Percentiles rank a stretch among this genome's conserved stretches.
Conservation (phyloP, 2,329 filamentous ascomycete genomes). For the Colletotrichum zoysiae region DNA sequence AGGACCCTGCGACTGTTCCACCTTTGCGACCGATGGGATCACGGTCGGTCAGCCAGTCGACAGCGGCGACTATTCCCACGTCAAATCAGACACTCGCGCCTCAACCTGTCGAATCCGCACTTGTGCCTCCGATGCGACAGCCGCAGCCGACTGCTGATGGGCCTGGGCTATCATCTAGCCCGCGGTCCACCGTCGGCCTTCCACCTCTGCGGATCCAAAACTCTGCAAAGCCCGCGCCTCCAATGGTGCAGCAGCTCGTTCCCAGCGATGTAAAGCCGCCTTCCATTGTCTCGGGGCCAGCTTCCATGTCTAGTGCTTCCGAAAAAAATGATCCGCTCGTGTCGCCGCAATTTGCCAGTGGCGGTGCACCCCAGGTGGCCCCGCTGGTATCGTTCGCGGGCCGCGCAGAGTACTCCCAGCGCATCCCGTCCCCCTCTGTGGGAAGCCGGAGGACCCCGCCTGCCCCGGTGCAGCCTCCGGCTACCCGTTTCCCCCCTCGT, state of each 20-base stretch:
- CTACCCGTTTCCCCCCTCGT: slow-evolving; percentile 66
- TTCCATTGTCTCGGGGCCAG: slow-evolving; percentile 14
- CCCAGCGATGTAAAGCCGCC: slow-evolving; percentile 33
- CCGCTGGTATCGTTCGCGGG: slow-evolving; percentile 24
- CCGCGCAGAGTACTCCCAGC: slow-evolving; percentile 27
- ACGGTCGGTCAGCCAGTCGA: slow-evolving; percentile 51
- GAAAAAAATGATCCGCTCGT: slow-evolving; percentile 44
- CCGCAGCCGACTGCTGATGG: slow-evolving; percentile 23
- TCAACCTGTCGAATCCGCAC: slow-evolving; percentile 45
- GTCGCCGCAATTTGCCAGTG: slow-evolving; percentile 41
- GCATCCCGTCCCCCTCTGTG: slow-evolving; percentile 27
- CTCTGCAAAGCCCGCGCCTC: slow-evolving; percentile 36
- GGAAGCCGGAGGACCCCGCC: slow-evolving; percentile 25
- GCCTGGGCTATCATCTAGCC: slow-evolving; percentile 42
- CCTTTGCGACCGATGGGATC: slow-evolving; percentile 41
- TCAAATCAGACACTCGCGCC: slow-evolving; percentile 42
- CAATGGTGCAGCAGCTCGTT: slow-evolving; percentile 6
- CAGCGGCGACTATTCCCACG: slow-evolving; percentile 25
- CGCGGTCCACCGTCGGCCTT: slow-evolving; percentile 47
- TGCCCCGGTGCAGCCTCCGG: slow-evolving; percentile 44
- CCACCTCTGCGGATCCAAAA: slow-evolving; percentile 51
- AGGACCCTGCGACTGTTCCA: slow-evolving; percentile 55
- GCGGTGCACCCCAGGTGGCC: slow-evolving; percentile 26
- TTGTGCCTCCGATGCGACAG: slow-evolving; percentile 46
- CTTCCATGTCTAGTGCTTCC: slow-evolving; percentile 30